Percentiles rank a stretch among this genome's conserved stretches.
Evolutionary conservation across 805 yeast species (phyloP).

Genomic region (Nakazawaea siamensis): DNA sequence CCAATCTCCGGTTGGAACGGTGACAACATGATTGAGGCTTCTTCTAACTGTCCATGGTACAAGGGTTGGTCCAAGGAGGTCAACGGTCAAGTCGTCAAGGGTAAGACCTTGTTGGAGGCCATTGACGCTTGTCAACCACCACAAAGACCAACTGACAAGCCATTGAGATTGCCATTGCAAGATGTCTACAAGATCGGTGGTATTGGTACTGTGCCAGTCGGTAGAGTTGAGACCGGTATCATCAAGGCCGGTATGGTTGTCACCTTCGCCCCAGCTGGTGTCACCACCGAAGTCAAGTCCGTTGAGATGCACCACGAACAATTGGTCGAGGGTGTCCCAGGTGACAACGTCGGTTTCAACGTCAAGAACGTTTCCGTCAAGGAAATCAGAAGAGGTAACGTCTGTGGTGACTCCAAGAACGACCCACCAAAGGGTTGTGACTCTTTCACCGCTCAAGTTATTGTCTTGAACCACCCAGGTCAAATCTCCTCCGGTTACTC

Average conservation of each 20-base stretch:
- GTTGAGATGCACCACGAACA: conserved; percentile 86
- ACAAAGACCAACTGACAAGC: conserved; percentile 74
- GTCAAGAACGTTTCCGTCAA: conserved; percentile 85
- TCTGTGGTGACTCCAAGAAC: conserved; percentile 83
- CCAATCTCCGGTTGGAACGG: conserved; percentile 92
- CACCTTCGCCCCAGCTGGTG: conserved; percentile 85
- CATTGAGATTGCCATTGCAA: conserved; percentile 83
- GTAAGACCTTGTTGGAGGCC: conserved; percentile 80
- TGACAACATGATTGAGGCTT: conserved; percentile 85
- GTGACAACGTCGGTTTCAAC: conserved; percentile 89
- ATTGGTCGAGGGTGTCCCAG: conserved; percentile 74
- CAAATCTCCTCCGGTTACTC: conserved; percentile 86
- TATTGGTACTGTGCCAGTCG: conserved; percentile 89
- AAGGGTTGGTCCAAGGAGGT: conserved; percentile 80
- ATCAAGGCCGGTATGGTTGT: conserved; percentile 90
- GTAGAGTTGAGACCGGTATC: conserved; percentile 89
- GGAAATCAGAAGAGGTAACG: conserved; percentile 91
- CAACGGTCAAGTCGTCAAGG: conserved; percentile 67
- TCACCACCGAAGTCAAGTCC: conserved; percentile 84
- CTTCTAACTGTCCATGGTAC: conserved; percentile 81
- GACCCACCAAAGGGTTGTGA: conserved; percentile 78
- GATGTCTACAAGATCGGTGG: conserved; percentile 93
- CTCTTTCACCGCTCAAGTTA: conserved; percentile 80
- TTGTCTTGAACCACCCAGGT: conserved; percentile 88
- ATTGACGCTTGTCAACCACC: conserved; percentile 80